phyloP scores from a whole-genome alignment of 1,284 basidiomycete species.

The Coriolopsis trogii region DNA sequence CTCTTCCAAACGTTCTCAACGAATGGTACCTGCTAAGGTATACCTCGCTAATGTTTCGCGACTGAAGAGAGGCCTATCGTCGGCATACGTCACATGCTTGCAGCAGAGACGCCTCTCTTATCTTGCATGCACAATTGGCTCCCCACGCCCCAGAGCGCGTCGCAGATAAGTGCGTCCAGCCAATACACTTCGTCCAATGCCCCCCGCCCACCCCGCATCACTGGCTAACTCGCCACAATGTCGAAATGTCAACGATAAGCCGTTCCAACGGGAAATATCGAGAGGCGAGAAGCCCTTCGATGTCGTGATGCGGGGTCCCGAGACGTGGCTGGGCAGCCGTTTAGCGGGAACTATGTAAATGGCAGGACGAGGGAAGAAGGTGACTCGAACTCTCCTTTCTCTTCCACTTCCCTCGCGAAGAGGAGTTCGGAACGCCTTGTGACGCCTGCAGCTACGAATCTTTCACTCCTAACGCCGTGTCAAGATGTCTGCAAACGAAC shows the following conservation, averaged over 20 bases:
- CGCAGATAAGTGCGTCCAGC: conserved; percentile 4
- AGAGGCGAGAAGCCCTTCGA: not conserved
- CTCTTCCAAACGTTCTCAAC: no score
- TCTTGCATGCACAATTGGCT: not conserved
- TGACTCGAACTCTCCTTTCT: not conserved
- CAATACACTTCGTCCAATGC: not conserved
- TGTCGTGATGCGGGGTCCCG: not conserved
- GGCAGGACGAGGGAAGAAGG: not conserved
- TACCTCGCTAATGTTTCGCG: no score
- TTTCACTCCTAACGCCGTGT: not conserved
- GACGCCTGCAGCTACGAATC: not conserved
- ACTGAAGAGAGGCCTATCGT: no score
- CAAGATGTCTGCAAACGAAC: conserved; percentile 30
- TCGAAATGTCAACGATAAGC: conserved; percentile 1
- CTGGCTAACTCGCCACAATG: not conserved
- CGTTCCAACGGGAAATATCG: not conserved
- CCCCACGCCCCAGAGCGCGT: not conserved
- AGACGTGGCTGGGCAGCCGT: not conserved
- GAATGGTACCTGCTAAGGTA: no score
- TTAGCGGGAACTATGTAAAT: conserved; percentile 6
- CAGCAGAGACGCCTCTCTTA: conserved; percentile 1
- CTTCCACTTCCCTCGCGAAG: not conserved
- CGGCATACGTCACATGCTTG: no score
- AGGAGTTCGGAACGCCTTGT: not conserved
- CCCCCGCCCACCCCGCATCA: not conserved